Base-by-base conservation (phyloP, 2,329 filamentous ascomycete species). In the Spiromastix sp. region DNA sequence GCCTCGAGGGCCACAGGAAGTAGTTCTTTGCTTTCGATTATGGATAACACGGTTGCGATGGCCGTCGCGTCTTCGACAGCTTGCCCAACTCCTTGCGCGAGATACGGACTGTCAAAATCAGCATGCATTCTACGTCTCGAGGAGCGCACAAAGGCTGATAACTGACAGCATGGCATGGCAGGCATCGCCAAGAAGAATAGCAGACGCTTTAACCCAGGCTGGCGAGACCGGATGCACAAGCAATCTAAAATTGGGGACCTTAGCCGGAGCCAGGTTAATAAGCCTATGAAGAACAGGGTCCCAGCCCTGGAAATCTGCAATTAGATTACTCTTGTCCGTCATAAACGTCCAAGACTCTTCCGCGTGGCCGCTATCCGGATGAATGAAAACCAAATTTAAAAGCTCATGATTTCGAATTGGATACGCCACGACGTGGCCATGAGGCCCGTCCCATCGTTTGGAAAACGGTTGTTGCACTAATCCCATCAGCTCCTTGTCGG, bases 401-500 rank as follows among this genome's bases (percentile, higher is more conserved):
- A 81, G 72, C n/a, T 67, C 66, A 48, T 80, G 75, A 43, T 67
- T 67, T 37, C 71, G 67, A 17, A 82, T 68, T 0, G 77, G 70
- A 48, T 81, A 81, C 2, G 74, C 77, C 49, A 82, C 81, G 42
- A 80, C 74, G 44, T 81, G 78, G 3, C 74, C 66, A 48, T 72
- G 72, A 38, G 72, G 69, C 12, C 77, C 77, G 32, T 81, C 78
- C 72, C 74, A 81, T 26, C 77, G 66, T 2, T 70, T 72, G 1
- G 74, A 76, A 4, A 62, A 59, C 36, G 78, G 70, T 11, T 62
- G 63, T 28, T 77, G 64, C 8, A 81, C 60, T 3, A 82, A 62
- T 0, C 56, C 63, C 17, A 73, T 55, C 1, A 77, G 60, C 39
- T 74, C 69, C 0, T 71, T 66, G 38, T 69, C 64, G n/a, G 60